phyloP scores from a whole-genome alignment of 2,329 filamentous ascomycete genomes.

The Karstenula rhodostoma region DNA sequence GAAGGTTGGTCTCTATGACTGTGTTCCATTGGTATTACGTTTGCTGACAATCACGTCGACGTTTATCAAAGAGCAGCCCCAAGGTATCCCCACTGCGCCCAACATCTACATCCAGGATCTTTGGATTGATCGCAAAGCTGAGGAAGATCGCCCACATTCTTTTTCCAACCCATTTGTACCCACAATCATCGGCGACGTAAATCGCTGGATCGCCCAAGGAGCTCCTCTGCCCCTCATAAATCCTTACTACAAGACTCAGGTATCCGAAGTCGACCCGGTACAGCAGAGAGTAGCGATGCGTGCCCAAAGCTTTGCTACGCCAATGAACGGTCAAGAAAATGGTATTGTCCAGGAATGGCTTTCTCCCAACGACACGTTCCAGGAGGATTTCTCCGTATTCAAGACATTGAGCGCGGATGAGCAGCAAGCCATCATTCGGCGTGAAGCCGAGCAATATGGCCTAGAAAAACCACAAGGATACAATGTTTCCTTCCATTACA shows the following conservation, averaged over 20 bases:
- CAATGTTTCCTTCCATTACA: conserved; percentile 94
- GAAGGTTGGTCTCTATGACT: conserved; percentile 1
- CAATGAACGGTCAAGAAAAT: conserved; percentile 33
- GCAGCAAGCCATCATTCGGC: conserved; percentile 61
- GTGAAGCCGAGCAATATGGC: conserved; percentile 67
- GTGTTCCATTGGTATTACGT: neutral
- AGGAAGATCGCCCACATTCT: conserved; percentile 18
- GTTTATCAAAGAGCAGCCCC: neutral
- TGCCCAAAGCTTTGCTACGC: conserved; percentile 23
- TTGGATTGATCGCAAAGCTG: conserved; percentile 13
- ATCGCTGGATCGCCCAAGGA: conserved; percentile 24
- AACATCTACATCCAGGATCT: conserved; percentile 6
- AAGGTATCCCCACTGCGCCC: neutral
- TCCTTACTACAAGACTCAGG: conserved; percentile 2
- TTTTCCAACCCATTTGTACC: conserved; percentile 23
- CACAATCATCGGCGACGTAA: conserved; percentile 19
- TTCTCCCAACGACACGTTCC: conserved; percentile 37
- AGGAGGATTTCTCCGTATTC: conserved; percentile 40
- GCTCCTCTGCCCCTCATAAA: conserved; percentile 10
- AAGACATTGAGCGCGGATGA: conserved; percentile 41
- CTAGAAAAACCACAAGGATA: conserved; percentile 85
- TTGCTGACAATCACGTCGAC: neutral
- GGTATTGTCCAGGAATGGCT: conserved; percentile 49
- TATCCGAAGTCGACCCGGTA: neutral
- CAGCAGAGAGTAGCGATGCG: conserved; percentile 25